Evolutionary conservation across 345 rosid genomes (phyloP), one percentile per base, ranked within the genome.

Genomic region (Sisymbrium irio): DNA sequence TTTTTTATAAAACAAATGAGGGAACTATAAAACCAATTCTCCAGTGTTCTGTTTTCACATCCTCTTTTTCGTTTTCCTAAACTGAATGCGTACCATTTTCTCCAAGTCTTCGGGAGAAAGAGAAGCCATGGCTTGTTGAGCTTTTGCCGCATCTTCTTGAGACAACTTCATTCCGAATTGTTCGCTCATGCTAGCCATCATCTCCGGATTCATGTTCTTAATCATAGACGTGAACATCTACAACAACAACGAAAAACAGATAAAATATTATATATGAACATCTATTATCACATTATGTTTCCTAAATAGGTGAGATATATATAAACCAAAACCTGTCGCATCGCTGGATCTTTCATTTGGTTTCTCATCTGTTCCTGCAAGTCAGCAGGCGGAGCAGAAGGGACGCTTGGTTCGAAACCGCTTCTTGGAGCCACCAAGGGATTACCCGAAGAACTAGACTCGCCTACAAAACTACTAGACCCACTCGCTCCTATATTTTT

Each of bases 101-200:
- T 92, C 99, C 79, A 96, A 76, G 77, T 55, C 86, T 50, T 90
- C 93, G 0, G 95, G 97, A 4, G 98, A 89, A 63, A 92, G 79
- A 77, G 96, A 89, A 40, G 97, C 78, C 97, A 96, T 90, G 60
- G 97, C 90, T 85, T 96, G 81, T 63, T 96, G 97, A 73, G 89
- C 96, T 81, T 81, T 92, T 15, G 77, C 97, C 15, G 98, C 96
- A 59, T 92, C 97, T 80, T 92, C 98, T 9, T 37, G 85, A 40
- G 98, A 85, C 33, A 92, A 88, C 76, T 90, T 90, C 70, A 90
- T 39, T 32, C 99, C 98, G 67, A 96, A 89, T 50, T 92, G 98
- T 77, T 96, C 91, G 18, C 98, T 82, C 98, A 92, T 90, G 86
- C 89, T 90, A 51, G 93, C 88, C 96, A 96, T 89, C 90, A 86